Conservation (phyloP, 2,329 filamentous ascomycete species). For the Cryphonectria nitschkei region DNA sequence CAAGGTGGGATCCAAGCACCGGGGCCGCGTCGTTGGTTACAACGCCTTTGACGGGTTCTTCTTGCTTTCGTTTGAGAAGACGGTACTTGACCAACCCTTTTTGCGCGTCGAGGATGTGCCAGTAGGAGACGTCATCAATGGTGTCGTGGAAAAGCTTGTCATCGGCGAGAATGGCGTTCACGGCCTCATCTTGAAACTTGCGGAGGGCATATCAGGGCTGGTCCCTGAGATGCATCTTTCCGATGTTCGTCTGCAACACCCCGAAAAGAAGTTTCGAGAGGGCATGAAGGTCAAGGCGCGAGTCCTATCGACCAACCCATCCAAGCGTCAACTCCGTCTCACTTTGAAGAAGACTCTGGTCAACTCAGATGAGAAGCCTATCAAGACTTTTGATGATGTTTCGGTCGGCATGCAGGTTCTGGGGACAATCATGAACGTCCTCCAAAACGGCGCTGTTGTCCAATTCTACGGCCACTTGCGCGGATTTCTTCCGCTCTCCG, state of each 20-base stretch:
- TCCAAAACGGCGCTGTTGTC: constrained; percentile 79
- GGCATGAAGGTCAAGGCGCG: constrained; percentile 83
- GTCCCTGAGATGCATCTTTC: constrained; percentile 88
- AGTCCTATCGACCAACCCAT: constrained; percentile 77
- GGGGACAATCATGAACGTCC: constrained; percentile 84
- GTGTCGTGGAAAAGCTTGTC: constrained; percentile 82
- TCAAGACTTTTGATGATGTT: constrained; percentile 77
- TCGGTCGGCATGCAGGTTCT: constrained; percentile 76
- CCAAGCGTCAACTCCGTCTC: constrained; percentile 78
- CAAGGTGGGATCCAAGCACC: constrained; percentile 77
- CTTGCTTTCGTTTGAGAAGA: constrained; percentile 81
- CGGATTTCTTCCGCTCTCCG: constrained; percentile 87
- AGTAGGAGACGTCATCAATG: constrained; percentile 78
- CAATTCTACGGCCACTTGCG: constrained; percentile 87
- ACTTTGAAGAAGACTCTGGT: constrained; percentile 94
- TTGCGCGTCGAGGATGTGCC: constrained; percentile 89
- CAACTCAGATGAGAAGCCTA: constrained; percentile 81
- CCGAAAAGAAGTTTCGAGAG: constrained; percentile 94
- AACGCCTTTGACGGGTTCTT: constrained; percentile 86
- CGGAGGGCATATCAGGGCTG: constrained; percentile 86
- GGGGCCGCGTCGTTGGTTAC: constrained; percentile 82
- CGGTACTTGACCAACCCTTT: constrained; percentile 83
- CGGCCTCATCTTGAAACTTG: constrained; percentile 80
- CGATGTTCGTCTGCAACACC: constrained; percentile 84
- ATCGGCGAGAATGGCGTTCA: constrained; percentile 77